These are phyloP conservation scores for Diaporthe australafricana DNA, from an alignment of 2,329 filamentous ascomycete species.

Conservation along the genomic window DNA sequence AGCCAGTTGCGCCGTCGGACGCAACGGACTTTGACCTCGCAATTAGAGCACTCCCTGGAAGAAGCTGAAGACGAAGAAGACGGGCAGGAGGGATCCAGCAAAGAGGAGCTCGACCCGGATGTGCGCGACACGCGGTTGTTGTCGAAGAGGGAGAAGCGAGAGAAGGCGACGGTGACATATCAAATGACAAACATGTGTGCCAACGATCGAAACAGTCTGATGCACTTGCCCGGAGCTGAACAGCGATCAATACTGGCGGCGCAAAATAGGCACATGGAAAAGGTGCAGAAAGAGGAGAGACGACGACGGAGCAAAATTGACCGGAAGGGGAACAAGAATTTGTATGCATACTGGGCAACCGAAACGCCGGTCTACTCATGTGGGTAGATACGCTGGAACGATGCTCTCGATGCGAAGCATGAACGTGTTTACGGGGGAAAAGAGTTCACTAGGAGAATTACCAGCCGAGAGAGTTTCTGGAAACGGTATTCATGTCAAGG, in stretches of 20 bases:
- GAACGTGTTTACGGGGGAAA: too few species aligned
- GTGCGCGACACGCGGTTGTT: background rate
- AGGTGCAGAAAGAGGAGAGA: conserved; percentile 45
- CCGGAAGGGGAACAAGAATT: conserved; percentile 49
- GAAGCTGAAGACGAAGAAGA: background rate
- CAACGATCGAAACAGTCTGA: conserved; percentile 43
- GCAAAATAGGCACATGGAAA: conserved; percentile 44
- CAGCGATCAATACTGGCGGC: conserved; percentile 45
- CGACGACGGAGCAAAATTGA: conserved; percentile 44
- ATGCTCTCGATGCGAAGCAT: too few species aligned
- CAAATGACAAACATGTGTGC: conserved; percentile 44
- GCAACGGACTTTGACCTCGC: background rate
- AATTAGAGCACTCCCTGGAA: background rate
- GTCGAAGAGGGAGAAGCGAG: conserved; percentile 34
- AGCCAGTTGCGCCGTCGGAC: background rate
- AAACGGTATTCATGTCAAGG: too few species aligned
- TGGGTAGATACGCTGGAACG: conserved; percentile 39
- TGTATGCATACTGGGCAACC: conserved; percentile 49
- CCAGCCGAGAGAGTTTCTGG: too few species aligned
- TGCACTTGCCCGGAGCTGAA: conserved; percentile 45
- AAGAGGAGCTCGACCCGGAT: background rate
- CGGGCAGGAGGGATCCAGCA: too few species aligned
- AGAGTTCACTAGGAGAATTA: too few species aligned
- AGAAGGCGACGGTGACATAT: conserved; percentile 8
- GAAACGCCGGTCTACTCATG: conserved; percentile 48